These are phyloP conservation scores for Linanthus parryae DNA, from an alignment of 148 eudicot genomes.

Conservation along the genomic window DNA sequence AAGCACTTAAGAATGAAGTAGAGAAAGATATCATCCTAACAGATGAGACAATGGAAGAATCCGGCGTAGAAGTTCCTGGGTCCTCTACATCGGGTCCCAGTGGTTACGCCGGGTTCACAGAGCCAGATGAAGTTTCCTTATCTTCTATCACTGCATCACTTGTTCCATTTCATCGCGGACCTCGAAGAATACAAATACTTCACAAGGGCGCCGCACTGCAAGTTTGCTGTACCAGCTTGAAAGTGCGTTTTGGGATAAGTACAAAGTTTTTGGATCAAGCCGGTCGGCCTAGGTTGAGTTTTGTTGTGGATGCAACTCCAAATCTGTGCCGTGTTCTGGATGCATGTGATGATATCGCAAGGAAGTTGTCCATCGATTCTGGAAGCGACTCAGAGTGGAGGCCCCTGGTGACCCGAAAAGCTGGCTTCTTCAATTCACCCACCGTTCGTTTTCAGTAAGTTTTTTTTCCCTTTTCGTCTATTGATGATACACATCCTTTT, in stretches of 20 bases:
- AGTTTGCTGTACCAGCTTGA: constrained; percentile 40
- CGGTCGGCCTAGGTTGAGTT: constrained; percentile 74
- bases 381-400: constrained; percentile 84
- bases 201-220: constrained; percentile 39
- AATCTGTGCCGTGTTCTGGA: constrained; percentile 62
- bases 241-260: constrained; percentile 68
- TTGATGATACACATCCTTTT: no score
- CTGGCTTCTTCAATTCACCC: constrained; percentile 61
- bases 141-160: constrained; percentile 40
- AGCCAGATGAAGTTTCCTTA: constrained; percentile 46
- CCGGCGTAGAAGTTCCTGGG: no score
- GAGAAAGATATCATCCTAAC: constrained; percentile 34
- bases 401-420: constrained; percentile 55
- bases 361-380: constrained; percentile 42
- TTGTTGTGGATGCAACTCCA: constrained; percentile 78
- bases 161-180: constrained; percentile 42
- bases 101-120: constrained; percentile 30
- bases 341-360: constrained; percentile 55
- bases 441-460: constrained; percentile 86
- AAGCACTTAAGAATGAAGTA: constrained; percentile 37
- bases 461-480: no score
- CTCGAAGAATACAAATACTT: constrained; percentile 47
- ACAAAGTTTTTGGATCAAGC: constrained; percentile 61
- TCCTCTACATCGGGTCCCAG: no score
- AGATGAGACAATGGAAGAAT: no score